Conservation (phyloP, 139 green algal species). For the Chlamydomonas sphaeroides region DNA sequence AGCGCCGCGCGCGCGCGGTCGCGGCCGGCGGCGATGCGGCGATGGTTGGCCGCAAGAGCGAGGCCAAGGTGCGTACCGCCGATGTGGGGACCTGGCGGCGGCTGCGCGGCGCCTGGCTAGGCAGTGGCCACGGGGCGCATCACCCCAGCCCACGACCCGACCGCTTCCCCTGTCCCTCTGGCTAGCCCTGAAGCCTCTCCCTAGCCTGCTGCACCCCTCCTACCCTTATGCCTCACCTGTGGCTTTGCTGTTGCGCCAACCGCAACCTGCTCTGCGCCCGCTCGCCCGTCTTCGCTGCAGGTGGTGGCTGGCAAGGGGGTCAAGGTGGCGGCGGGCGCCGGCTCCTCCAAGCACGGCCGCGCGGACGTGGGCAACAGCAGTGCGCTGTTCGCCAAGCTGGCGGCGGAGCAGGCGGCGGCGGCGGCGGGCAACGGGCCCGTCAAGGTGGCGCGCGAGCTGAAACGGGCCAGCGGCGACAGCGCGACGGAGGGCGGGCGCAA, state of each 20-base stretch:
- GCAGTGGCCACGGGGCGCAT: no score
- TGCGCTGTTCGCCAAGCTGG: conserved; percentile 76
- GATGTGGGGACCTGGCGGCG: background rate
- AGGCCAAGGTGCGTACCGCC: conserved; percentile 14
- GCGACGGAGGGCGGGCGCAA: background rate
- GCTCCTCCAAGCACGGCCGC: conserved; percentile 26
- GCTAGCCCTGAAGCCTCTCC: no score
- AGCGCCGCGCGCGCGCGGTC: conserved; percentile 38
- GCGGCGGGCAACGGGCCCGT: conserved; percentile 18
- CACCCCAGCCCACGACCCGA: no score
- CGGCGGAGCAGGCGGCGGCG: conserved; percentile 57
- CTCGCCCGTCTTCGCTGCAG: no score
- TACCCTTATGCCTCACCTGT: no score
- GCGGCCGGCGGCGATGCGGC: conserved; percentile 47
- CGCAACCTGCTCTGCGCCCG: no score
- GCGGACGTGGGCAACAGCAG: conserved; percentile 65
- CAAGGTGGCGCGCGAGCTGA: conserved; percentile 22
- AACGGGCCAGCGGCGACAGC: background rate
- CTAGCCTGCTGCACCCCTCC: no score
- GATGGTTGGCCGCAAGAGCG: conserved; percentile 67
- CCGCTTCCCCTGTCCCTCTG: no score
- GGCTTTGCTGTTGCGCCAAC: no score
- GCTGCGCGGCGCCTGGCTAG: no score
- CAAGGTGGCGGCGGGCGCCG: conserved; percentile 39
- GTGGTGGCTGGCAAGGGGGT: conserved; percentile 47